phyloP scores from a whole-genome alignment of 2,329 filamentous ascomycete genomes.

The Neobulgaria alba region DNA sequence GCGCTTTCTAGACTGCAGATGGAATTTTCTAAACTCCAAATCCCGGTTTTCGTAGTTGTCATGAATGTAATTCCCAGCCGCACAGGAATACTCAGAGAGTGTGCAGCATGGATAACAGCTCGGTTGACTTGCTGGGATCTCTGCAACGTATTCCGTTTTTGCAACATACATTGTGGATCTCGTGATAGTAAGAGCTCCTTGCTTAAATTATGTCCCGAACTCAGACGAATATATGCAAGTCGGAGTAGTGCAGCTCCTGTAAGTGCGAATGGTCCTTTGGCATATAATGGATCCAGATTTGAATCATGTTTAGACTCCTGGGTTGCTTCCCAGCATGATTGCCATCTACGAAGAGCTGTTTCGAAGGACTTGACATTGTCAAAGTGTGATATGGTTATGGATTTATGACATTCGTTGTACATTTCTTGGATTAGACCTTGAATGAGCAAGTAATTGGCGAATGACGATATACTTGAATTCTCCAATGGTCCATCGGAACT shows the following conservation, averaged over 20 bases:
- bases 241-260: constrained; percentile 55
- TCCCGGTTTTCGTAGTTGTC: constrained; percentile 49
- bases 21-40: constrained; percentile 57
- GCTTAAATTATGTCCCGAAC: too few species aligned
- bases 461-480: constrained; percentile 37
- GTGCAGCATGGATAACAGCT: constrained; percentile 59
- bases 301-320: constrained; percentile 35
- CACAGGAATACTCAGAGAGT: constrained; percentile 59
- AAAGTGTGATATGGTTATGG: constrained; percentile 29
- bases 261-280: constrained; percentile 53
- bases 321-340: constrained; percentile 46
- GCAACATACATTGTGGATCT: constrained; percentile 53
- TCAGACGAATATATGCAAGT: constrained; percentile 55
- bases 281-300: constrained; percentile 40
- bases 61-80: constrained; percentile 56
- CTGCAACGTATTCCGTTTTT: constrained; percentile 47
- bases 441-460: constrained; percentile 64
- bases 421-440: constrained; percentile 66
- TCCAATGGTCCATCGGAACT: constrained; percentile 34
- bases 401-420: constrained; percentile 48
- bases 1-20: constrained; percentile 55
- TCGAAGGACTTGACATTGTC: constrained; percentile 7
- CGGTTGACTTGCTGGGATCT: constrained; percentile 53
- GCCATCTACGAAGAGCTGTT: constrained; percentile 45
- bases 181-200: constrained; percentile 60